phyloP scores from a whole-genome alignment of 768 basidiomycete genomes.

The Polyporus arcularius region DNA sequence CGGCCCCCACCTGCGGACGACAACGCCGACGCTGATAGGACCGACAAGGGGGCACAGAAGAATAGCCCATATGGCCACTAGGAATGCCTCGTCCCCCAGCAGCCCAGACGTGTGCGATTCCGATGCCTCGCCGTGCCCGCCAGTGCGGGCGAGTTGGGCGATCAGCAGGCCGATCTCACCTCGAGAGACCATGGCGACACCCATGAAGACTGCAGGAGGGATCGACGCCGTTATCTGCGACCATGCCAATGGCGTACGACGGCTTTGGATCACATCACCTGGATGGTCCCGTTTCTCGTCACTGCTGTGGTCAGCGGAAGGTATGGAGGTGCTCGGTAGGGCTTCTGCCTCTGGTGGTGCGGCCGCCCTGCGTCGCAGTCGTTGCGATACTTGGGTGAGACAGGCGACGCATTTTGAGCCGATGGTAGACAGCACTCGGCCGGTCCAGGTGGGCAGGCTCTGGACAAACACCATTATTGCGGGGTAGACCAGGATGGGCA shows the following conservation, averaged over 20 bases:
- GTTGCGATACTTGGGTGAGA: neutral
- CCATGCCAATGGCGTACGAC: no score
- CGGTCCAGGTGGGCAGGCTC: neutral
- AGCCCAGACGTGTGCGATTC: slow-evolving; percentile 26
- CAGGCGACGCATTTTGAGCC: neutral
- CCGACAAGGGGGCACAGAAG: slow-evolving; percentile 46
- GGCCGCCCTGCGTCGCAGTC: no score
- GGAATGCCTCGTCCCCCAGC: slow-evolving; percentile 38
- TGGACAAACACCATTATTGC: neutral
- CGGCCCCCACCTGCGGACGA: slow-evolving; percentile 23
- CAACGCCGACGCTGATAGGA: slow-evolving; percentile 23
- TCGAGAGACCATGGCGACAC: slow-evolving; percentile 61
- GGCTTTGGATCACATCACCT: neutral
- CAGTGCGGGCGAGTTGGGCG: slow-evolving; percentile 42
- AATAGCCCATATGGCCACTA: slow-evolving; percentile 47
- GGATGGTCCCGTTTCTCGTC: no score
- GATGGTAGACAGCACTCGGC: neutral
- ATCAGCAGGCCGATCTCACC: slow-evolving; percentile 72
- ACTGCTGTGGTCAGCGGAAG: no score
- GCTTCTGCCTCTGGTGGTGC: no score
- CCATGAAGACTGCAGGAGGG: slow-evolving; percentile 24
- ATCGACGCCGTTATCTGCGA: neutral
- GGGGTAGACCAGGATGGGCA: slow-evolving; percentile 40
- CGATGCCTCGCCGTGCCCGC: neutral
- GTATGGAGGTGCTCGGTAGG: no score